These are phyloP conservation scores for Pyrus bretschneideri DNA, from an alignment of 306 rosid species.

Conservation along the genomic window DNA sequence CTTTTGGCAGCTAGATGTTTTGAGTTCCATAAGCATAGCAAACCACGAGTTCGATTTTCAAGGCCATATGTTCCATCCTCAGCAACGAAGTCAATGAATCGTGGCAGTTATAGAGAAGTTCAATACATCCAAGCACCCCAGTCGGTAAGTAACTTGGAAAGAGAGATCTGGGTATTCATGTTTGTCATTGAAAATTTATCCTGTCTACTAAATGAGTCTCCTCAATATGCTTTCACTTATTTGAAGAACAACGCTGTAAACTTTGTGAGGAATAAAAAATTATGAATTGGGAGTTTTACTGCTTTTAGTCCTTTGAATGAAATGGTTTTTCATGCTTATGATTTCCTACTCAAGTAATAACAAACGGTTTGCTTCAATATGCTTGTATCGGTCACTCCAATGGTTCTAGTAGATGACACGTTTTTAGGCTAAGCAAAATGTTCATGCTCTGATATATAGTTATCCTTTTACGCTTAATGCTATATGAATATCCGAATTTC, in stretches of 20 bases:
- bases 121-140: constrained; percentile 42
- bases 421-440: neutral
- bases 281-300: neutral
- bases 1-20: constrained; percentile 38
- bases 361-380: neutral
- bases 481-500: neutral
- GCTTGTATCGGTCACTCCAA: neutral
- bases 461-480: neutral
- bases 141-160: constrained; percentile 23
- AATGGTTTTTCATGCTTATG: neutral
- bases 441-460: neutral
- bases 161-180: neutral
- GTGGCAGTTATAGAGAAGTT: constrained; percentile 41
- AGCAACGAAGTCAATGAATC: constrained; percentile 30
- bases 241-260: neutral
- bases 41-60: constrained; percentile 38
- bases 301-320: neutral
- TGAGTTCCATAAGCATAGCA: constrained; percentile 39
- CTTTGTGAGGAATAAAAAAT: neutral
- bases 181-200: neutral
- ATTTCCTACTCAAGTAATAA: neutral
- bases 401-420: neutral
- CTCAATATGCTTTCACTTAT: neutral
- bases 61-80: constrained; percentile 34
- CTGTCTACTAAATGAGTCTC: neutral